Evolutionary conservation across 805 yeast species (phyloP).

Genomic region (Priceomyces medius): DNA sequence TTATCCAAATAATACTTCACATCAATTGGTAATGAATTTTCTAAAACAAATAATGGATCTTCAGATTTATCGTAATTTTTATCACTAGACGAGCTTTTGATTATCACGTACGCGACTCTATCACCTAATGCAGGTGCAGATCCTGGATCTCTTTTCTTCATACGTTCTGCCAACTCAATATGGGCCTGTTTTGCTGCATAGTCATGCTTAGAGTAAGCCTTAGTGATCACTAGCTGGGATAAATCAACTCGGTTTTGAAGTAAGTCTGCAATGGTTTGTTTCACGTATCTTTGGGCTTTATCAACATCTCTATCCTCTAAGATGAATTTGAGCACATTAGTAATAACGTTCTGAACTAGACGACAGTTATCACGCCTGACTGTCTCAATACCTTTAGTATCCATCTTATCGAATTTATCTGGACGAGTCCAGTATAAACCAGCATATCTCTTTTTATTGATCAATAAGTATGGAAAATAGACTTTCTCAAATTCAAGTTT

Average conservation of each 20-base stretch:
- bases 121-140: constrained; percentile 97
- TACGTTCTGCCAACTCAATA: constrained; percentile 91
- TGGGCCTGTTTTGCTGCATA: constrained; percentile 97
- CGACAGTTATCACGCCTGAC: constrained; percentile 98
- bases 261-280: constrained; percentile 82
- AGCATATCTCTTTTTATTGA: constrained; percentile 95
- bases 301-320: constrained; percentile 83
- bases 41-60: constrained; percentile 91
- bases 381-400: constrained; percentile 97
- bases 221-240: constrained; percentile 90
- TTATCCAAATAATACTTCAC: constrained; percentile 91
- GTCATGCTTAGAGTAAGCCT: constrained; percentile 84
- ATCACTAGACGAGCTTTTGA: constrained; percentile 64
- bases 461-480: constrained; percentile 88
- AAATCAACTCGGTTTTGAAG: constrained; percentile 89
- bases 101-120: constrained; percentile 95
- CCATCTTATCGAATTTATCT: constrained; percentile 93
- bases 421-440: constrained; percentile 96
- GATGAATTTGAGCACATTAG: constrained; percentile 81
- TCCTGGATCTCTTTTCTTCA: constrained; percentile 95
- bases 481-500: constrained; percentile 96
- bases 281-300: constrained; percentile 83
- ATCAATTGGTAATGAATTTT: constrained; percentile 89
- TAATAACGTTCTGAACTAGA: constrained; percentile 90
- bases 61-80: constrained; percentile 95